These are phyloP conservation scores for Phaeophleospora eucalypticola DNA, from an alignment of 2,329 filamentous ascomycete genomes.

Conservation along the genomic window DNA sequence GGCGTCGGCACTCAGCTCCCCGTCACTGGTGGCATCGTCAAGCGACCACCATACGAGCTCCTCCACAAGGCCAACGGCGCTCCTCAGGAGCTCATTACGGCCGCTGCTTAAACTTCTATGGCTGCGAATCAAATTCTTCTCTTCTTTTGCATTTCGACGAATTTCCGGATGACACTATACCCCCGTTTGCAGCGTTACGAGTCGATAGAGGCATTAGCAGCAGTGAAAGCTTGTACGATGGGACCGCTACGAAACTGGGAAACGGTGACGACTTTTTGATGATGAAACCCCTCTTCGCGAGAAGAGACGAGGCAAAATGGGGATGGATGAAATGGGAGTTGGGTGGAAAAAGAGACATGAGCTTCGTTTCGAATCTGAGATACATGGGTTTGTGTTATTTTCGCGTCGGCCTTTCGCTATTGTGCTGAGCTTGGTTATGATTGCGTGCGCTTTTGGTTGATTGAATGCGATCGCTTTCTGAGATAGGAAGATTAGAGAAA, in stretches of 20 bases:
- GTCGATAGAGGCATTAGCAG: background rate
- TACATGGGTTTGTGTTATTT: background rate
- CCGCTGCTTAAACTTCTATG: conserved; percentile 22
- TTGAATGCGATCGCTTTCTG: no score
- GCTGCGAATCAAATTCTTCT: background rate
- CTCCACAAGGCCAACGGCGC: conserved; percentile 43
- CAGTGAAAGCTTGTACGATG: conserved; percentile 9
- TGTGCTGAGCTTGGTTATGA: no score
- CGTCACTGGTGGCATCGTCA: conserved; percentile 88
- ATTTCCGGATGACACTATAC: background rate
- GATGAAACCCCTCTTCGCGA: background rate
- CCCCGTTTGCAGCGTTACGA: background rate
- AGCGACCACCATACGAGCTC: conserved; percentile 71
- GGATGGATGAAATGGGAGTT: background rate
- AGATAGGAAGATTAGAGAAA: no score
- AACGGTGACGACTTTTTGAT: conserved; percentile 3
- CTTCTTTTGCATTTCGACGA: background rate
- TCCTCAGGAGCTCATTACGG: conserved; percentile 35
- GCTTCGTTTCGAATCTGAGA: no score
- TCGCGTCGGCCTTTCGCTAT: no score
- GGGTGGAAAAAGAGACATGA: background rate
- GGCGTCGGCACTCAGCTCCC: conserved; percentile 71
- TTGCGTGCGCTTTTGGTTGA: no score
- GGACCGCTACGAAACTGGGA: conserved; percentile 6
- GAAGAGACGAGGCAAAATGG: background rate